Percentiles rank a stretch among this genome's conserved stretches.
Conservation (phyloP, 495 filamentous ascomycete genomes). For the Talaromyces wortmannii region DNA sequence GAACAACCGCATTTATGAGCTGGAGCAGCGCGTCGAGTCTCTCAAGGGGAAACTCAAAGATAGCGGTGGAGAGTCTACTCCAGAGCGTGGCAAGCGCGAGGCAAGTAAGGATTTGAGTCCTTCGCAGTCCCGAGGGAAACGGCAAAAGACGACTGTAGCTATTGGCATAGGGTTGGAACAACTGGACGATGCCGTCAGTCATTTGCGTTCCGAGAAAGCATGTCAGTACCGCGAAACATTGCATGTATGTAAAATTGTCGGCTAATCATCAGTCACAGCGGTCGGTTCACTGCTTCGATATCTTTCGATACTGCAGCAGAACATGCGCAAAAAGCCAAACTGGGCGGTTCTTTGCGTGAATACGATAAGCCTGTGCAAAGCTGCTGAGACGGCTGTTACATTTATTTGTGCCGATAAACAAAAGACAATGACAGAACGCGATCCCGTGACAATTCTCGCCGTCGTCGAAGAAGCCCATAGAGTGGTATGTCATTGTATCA, state of each 20-base stretch:
- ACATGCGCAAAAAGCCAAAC: conserved; percentile 20
- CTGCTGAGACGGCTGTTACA: conserved; percentile 9
- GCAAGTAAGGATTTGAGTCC: conserved; percentile 3
- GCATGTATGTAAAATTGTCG: background rate
- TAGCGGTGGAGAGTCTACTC: background rate
- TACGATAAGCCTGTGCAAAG: conserved; percentile 20
- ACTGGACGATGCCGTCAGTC: background rate
- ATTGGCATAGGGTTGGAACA: background rate
- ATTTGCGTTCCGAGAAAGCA: background rate
- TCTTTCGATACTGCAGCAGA: conserved; percentile 23
- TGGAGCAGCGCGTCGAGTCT: conserved; percentile 28
- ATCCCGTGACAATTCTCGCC: conserved; percentile 9
- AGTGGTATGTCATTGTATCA: conserved; percentile 20
- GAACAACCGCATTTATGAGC: conserved; percentile 30
- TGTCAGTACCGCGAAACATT: background rate
- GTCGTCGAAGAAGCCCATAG: conserved; percentile 16
- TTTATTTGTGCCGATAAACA: background rate
- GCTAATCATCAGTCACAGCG: conserved; percentile 1
- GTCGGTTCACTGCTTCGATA: conserved; percentile 24
- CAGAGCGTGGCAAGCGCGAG: conserved; percentile 20
- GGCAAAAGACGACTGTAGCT: conserved; percentile 9
- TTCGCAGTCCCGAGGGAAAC: conserved; percentile 11
- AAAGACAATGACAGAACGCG: conserved; percentile 3
- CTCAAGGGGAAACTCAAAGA: conserved; percentile 17
- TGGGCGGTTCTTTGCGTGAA: conserved; percentile 11